Evolutionary conservation across 495 filamentous ascomycete species (phyloP).

Genomic region (Aspergillus leporis): DNA sequence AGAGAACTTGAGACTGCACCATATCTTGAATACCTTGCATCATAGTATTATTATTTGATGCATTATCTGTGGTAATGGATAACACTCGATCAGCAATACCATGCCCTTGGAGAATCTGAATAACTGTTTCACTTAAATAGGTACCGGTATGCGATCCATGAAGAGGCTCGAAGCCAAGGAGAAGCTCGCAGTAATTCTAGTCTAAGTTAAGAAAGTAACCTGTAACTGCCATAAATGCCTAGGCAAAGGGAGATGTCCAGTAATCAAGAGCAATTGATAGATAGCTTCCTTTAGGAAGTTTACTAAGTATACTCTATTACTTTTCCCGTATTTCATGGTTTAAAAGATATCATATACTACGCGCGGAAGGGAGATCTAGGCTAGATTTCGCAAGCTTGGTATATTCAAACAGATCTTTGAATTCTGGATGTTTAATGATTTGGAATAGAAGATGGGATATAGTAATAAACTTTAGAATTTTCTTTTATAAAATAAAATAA

Average conservation of each 20-base stretch:
- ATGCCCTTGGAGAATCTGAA: constrained; percentile 16
- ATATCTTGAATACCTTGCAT: constrained; percentile 12
- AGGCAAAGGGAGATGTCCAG: constrained; percentile 17
- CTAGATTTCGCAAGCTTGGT: not conserved
- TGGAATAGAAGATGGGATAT: not conserved
- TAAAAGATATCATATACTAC: not conserved
- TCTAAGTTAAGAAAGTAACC: constrained; percentile 22
- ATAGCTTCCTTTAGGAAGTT: constrained; percentile 9
- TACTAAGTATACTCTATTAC: constrained; percentile 9
- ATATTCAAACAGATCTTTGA: not conserved
- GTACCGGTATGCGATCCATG: constrained; percentile 10
- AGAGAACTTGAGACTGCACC: constrained; percentile 7
- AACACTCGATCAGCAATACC: constrained; percentile 14
- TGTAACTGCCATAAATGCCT: constrained; percentile 26
- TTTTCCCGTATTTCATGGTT: not conserved
- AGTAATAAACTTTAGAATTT: constrained; percentile 1
- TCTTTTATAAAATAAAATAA: not conserved
- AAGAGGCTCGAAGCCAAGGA: constrained; percentile 25
- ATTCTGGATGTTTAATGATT: not conserved
- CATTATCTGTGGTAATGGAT: constrained; percentile 23
- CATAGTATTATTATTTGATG: constrained; percentile 23
- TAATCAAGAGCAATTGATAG: constrained; percentile 20
- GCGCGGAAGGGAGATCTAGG: not conserved
- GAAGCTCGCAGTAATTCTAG: constrained; percentile 22
- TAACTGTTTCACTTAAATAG: not conserved